A percentile compares a stretch with the other conserved stretches of the same genome.
phyloP scores from a whole-genome alignment of 768 basidiomycete species.

The Suillus luteus region DNA sequence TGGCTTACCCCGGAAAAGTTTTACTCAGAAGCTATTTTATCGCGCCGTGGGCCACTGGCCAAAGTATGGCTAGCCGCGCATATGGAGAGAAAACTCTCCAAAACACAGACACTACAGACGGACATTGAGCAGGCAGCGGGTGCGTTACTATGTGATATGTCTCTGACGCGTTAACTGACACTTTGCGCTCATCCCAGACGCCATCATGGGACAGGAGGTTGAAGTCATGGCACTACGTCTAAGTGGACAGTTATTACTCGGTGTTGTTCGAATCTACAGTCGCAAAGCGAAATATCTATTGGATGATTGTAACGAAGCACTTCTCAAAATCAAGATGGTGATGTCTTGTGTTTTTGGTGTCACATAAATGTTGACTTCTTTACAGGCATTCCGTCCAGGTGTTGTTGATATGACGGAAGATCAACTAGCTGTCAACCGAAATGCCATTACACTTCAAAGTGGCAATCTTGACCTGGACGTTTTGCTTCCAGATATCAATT shows the following conservation, averaged over 20 bases:
- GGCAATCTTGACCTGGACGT: conserved; percentile 80
- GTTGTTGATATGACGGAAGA: conserved; percentile 96
- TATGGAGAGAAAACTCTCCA: conserved; percentile 97
- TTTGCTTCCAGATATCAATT: conserved; percentile 77
- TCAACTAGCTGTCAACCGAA: conserved; percentile 82
- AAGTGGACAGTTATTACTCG: conserved; percentile 95
- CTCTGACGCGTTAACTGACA: neutral
- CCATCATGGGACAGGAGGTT: conserved; percentile 92
- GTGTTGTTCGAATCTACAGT: conserved; percentile 97
- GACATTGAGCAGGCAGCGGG: conserved; percentile 95
- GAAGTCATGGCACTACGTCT: conserved; percentile 93
- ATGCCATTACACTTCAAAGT: conserved; percentile 84
- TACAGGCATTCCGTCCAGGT: conserved; percentile 90
- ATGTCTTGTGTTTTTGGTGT: conserved; percentile 4
- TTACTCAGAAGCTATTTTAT: conserved; percentile 92
- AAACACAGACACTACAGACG: conserved; percentile 90
- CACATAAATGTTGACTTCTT: conserved; percentile 9
- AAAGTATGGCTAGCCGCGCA: conserved; percentile 99
- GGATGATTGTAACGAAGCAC: conserved; percentile 96
- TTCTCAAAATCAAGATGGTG: conserved; percentile 95
- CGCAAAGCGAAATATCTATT: conserved; percentile 96
- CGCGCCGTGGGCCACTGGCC: conserved; percentile 90
- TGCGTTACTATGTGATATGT: conserved; percentile 36
- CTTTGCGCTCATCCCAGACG: conserved; percentile 49
- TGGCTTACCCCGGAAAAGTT: conserved; percentile 49